phyloP scores from a whole-genome alignment of 768 basidiomycete species.

The Cystobasidium tubakii region DNA sequence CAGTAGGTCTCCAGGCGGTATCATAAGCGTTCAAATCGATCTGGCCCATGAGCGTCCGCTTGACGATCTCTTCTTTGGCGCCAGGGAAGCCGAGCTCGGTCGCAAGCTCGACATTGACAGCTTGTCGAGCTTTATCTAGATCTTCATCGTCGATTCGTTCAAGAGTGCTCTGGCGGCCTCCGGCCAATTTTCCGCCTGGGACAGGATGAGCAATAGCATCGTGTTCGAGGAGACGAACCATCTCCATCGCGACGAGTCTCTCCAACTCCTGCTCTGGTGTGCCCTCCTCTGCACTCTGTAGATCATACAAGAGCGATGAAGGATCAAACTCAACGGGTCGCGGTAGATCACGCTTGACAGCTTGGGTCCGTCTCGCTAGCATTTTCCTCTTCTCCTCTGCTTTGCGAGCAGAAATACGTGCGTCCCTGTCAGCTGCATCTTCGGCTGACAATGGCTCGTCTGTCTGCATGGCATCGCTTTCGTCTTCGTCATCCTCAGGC shows the following conservation, averaged over 20 bases:
- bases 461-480: slow-evolving; percentile 46
- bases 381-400: slow-evolving; percentile 74
- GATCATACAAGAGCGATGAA: slow-evolving; percentile 45
- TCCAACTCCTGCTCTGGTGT: slow-evolving; percentile 56
- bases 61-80: slow-evolving; percentile 70
- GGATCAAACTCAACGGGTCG: slow-evolving; percentile 74
- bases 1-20: slow-evolving; percentile 45
- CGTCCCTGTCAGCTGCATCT: slow-evolving; percentile 89
- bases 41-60: slow-evolving; percentile 65
- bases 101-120: slow-evolving; percentile 75
- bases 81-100: slow-evolving; percentile 74
- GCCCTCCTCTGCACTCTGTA: slow-evolving; percentile 51
- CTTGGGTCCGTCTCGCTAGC: slow-evolving; percentile 73
- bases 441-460: slow-evolving; percentile 58
- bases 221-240: slow-evolving; percentile 72
- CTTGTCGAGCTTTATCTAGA: slow-evolving; percentile 62
- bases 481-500: slow-evolving; percentile 70
- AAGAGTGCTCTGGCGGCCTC: slow-evolving; percentile 57
- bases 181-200: slow-evolving; percentile 74
- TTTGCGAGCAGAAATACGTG: slow-evolving; percentile 58
- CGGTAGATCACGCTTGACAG: slow-evolving; percentile 74
- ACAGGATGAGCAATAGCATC: slow-evolving; percentile 81
- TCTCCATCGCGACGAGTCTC: slow-evolving; percentile 67
- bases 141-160: slow-evolving; percentile 70
- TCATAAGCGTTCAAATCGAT: slow-evolving; percentile 57